phyloP scores from a whole-genome alignment of 306 rosid species.

The Rosa rugosa region DNA sequence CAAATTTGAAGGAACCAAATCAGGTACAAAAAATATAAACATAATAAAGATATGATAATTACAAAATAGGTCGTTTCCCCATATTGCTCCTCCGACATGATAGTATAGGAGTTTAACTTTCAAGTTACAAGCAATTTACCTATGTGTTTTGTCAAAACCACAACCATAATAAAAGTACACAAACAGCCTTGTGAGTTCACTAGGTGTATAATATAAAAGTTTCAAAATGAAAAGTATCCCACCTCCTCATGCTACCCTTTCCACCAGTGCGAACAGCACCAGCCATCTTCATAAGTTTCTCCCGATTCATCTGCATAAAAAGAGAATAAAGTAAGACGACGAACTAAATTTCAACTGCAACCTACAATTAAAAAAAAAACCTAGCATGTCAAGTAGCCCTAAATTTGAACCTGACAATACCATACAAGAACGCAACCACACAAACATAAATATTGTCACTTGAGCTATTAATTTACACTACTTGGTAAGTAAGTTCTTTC shows the following conservation, averaged over 20 bases:
- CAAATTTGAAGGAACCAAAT: neutral
- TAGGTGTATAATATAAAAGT: neutral
- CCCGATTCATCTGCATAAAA: constrained; percentile 68
- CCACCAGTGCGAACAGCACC: constrained; percentile 98
- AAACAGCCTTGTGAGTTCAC: neutral
- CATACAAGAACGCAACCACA: neutral
- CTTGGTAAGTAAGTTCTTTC: neutral
- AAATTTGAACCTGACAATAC: neutral
- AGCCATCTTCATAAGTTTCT: constrained; percentile 85
- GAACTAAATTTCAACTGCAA: neutral
- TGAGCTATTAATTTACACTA: neutral
- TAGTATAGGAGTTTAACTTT: neutral
- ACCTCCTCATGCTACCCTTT: constrained; percentile 95
- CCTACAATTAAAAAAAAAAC: neutral
- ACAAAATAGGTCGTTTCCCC: neutral
- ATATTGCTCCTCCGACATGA: neutral
- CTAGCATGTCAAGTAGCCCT: neutral
- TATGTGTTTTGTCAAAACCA: neutral
- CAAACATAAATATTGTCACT: neutral
- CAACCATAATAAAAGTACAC: neutral
- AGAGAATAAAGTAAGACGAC: neutral
- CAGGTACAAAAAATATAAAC: neutral
- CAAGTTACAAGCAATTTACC: neutral
- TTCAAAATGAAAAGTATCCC: neutral
- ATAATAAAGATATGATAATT: neutral